A percentile compares a stretch with the other conserved stretches of the same genome.
Conservation (phyloP, 768 basidiomycete species). For the Calocybe cyanea region DNA sequence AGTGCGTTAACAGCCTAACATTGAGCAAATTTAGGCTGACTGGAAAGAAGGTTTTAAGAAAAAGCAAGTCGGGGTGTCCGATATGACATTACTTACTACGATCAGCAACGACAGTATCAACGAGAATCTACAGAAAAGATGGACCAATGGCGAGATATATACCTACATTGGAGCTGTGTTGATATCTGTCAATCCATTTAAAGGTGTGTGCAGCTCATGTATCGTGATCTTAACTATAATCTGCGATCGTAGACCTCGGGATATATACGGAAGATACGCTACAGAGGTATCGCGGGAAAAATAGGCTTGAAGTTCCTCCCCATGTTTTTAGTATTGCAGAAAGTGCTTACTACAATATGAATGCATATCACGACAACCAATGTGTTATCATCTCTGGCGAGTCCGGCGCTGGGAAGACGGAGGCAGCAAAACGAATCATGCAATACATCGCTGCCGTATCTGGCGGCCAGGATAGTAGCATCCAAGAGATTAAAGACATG, state of each 20-base stretch:
- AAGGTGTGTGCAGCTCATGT: slow-evolving; percentile 48
- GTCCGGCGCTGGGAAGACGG: slow-evolving; percentile 98
- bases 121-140: slow-evolving; percentile 95
- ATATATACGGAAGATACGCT: slow-evolving; percentile 94
- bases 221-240: slow-evolving; percentile 6
- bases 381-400: slow-evolving; percentile 99
- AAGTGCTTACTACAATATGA: slow-evolving; percentile 98
- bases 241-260: slow-evolving; percentile 68
- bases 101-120: slow-evolving; percentile 98
- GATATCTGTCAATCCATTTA: slow-evolving; percentile 99
- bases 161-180: slow-evolving; percentile 98
- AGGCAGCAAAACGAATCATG: slow-evolving; percentile 99
- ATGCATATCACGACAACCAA: slow-evolving; percentile 98
- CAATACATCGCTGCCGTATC: slow-evolving; percentile 98
- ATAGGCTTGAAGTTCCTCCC: slow-evolving; percentile 94
- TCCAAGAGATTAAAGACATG: slow-evolving; percentile 99
- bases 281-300: slow-evolving; percentile 89
- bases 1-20: slow-evolving; percentile 12
- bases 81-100: slow-evolving; percentile 96
- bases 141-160: slow-evolving; percentile 94
- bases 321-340: slow-evolving; percentile 99
- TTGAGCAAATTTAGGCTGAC: slow-evolving; percentile 66
- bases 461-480: slow-evolving; percentile 82
- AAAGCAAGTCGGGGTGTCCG: slow-evolving; percentile 95
- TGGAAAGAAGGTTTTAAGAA: slow-evolving; percentile 99